Conservation (phyloP, 768 basidiomycete species). For the Aureoboletus auriporus region DNA sequence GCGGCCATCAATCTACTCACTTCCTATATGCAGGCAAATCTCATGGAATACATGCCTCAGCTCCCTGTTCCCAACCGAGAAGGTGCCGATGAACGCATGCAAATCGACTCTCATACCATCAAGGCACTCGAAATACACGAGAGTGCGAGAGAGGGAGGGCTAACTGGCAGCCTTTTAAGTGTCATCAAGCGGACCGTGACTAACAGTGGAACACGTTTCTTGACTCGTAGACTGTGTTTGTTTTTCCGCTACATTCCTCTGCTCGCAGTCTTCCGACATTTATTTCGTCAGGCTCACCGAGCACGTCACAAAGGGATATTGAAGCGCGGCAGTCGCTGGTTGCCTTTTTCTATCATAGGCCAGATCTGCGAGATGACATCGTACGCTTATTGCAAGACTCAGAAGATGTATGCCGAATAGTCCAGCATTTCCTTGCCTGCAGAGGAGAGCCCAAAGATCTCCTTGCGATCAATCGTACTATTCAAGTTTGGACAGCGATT, state of each 20-base stretch:
- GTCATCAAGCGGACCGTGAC: conserved; percentile 76
- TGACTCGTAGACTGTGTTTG: conserved; percentile 77
- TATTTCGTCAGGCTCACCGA: conserved; percentile 66
- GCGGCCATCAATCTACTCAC: conserved; percentile 61
- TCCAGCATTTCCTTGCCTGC: conserved; percentile 71
- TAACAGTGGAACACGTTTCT: conserved; percentile 68
- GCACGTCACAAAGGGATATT: conserved; percentile 71
- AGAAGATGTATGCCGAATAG: conserved; percentile 71
- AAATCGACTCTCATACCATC: conserved; percentile 86
- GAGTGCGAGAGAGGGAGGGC: conserved; percentile 65
- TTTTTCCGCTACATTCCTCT: conserved; percentile 4
- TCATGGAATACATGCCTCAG: conserved; percentile 75
- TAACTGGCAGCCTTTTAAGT: conserved; percentile 69
- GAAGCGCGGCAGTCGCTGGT: conserved; percentile 74
- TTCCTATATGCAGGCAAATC: conserved; percentile 57
- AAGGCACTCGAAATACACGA: conserved; percentile 85
- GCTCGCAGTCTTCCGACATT: conserved; percentile 12
- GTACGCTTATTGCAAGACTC: conserved; percentile 47
- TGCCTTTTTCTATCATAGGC: conserved; percentile 57
- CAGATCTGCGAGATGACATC: conserved; percentile 65
- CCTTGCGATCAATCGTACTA: conserved; percentile 56
- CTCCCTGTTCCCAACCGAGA: conserved; percentile 59
- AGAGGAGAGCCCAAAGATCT: conserved; percentile 67
- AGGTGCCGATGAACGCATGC: conserved; percentile 58
- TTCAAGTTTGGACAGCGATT: conserved; percentile 56